These are phyloP conservation scores for Aphanomyces invadans DNA, from an alignment of 352 stramenopile species.

Conservation along the genomic window DNA sequence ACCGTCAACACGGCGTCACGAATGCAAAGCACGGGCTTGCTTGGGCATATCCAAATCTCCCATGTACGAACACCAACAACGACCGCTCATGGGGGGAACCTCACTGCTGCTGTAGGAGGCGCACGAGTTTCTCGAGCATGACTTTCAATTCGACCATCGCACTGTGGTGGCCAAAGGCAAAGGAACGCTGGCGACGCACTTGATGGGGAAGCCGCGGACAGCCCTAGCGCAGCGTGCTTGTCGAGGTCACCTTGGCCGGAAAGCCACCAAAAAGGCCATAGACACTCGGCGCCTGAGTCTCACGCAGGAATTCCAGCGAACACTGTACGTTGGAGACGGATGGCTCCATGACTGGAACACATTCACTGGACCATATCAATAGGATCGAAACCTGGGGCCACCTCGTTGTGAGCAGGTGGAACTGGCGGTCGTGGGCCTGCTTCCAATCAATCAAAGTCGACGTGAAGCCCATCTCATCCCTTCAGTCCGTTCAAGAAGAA, in stretches of 20 bases:
- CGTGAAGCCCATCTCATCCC: not conserved
- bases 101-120: no score
- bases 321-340: not conserved
- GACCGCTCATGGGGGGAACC: no score
- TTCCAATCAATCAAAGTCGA: not conserved
- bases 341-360: no score
- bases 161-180: constrained; percentile 84
- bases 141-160: constrained; percentile 72
- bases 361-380: no score
- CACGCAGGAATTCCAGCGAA: not conserved
- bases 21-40: constrained; percentile 87
- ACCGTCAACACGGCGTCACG: constrained; percentile 85
- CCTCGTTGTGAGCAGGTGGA: not conserved
- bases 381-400: not conserved
- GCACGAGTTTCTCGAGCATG: constrained; percentile 64
- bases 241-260: constrained; percentile 23
- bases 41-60: constrained; percentile 68
- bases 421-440: not conserved
- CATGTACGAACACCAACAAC: constrained; percentile 27
- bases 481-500: not conserved
- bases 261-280: not conserved
- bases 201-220: constrained; percentile 64
- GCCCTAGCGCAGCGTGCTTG: constrained; percentile 51
- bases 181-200: constrained; percentile 72
- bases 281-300: not conserved